Evolutionary conservation across 2,329 filamentous ascomycete species (phyloP).

Genomic region (Colletotrichum cuscutae): DNA sequence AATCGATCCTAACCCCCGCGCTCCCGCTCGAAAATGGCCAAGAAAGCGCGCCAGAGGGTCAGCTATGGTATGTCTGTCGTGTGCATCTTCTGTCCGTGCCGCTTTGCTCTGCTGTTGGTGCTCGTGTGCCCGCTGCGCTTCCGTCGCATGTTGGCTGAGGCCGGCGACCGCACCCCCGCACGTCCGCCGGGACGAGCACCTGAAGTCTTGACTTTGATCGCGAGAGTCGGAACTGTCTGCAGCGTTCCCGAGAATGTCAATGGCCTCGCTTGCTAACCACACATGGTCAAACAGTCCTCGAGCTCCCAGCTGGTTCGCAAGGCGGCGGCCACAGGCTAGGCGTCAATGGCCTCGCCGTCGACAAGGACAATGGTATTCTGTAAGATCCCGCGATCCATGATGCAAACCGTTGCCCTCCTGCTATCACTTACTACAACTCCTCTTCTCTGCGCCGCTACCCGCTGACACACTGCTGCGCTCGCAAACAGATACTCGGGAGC

Average conservation of each 20-base stretch:
- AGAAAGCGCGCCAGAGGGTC: constrained; percentile 76
- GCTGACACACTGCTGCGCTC: constrained; percentile 7
- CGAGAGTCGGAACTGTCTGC: background rate
- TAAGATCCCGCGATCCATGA: constrained; percentile 57
- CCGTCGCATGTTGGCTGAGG: constrained; percentile 10
- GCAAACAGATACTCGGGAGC: constrained; percentile 86
- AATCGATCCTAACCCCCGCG: constrained; percentile 19
- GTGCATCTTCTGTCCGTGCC: background rate
- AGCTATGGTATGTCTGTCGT: constrained; percentile 68
- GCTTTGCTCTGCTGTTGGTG: background rate
- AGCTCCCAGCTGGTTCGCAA: constrained; percentile 64
- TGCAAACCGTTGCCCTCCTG: constrained; percentile 6
- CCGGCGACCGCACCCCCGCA: constrained; percentile 22
- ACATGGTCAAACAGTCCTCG: constrained; percentile 58
- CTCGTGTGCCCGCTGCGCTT: constrained; percentile 10
- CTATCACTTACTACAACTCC: constrained; percentile 12
- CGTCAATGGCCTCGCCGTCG: constrained; percentile 93
- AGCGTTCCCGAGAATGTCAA: background rate
- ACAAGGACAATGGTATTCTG: constrained; percentile 85
- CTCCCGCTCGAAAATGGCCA: constrained; percentile 61
- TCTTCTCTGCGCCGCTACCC: background rate
- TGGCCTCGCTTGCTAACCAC: constrained; percentile 15
- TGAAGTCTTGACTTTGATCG: constrained; percentile 5
- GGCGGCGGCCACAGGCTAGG: constrained; percentile 89
- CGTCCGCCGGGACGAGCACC: constrained; percentile 10